These are phyloP conservation scores for Magnaporthiopsis rhizophila DNA, from an alignment of 2,329 filamentous ascomycete species.

Conservation along the genomic window DNA sequence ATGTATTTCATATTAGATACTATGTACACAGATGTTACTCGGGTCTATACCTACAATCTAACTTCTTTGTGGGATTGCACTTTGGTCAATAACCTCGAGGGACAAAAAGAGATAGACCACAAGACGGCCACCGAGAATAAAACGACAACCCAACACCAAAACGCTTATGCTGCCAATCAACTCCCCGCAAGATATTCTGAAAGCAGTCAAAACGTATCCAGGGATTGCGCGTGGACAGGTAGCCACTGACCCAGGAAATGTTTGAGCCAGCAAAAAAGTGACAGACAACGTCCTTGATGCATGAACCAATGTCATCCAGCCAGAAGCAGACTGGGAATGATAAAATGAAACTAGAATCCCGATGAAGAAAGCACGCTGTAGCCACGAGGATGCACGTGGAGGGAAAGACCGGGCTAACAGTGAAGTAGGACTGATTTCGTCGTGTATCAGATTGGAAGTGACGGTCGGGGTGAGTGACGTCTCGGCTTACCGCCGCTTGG, in stretches of 20 bases:
- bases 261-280: not conserved
- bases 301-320: not conserved
- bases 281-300: too few species aligned
- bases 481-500: not conserved
- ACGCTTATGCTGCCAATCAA: slow-evolving; percentile 6
- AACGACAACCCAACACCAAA: not conserved
- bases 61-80: too few species aligned
- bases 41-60: too few species aligned
- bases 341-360: not conserved
- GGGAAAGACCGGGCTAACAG: not conserved
- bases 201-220: not conserved
- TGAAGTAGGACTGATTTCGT: not conserved
- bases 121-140: not conserved
- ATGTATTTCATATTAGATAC: too few species aligned
- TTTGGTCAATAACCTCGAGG: too few species aligned
- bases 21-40: too few species aligned
- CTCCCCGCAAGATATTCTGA: not conserved
- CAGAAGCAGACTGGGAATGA: not conserved
- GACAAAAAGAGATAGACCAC: not conserved
- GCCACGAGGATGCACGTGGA: not conserved
- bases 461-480: not conserved
- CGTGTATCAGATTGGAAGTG: not conserved
- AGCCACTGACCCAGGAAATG: not conserved
- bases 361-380: not conserved
- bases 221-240: not conserved